Evolutionary conservation across 768 basidiomycete species (phyloP).

Genomic region (Hygrocybe coccinea): DNA sequence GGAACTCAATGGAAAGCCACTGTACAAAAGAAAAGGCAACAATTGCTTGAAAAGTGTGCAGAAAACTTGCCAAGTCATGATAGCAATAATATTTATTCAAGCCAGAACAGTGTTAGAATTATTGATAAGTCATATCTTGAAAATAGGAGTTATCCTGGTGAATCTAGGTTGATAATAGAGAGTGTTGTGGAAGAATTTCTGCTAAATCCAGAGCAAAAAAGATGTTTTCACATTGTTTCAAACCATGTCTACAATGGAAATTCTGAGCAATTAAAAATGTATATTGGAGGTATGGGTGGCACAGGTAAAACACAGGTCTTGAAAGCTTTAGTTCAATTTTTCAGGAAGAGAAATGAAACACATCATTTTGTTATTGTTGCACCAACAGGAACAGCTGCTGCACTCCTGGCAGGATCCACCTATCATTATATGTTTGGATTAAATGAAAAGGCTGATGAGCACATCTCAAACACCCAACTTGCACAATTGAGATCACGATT

Average conservation of each 20-base stretch:
- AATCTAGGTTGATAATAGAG: constrained; percentile 7
- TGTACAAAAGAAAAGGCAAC: constrained; percentile 7
- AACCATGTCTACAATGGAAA: constrained; percentile 17
- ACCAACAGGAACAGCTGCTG: constrained; percentile 26
- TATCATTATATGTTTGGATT: constrained; percentile 19
- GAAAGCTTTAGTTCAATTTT: constrained; percentile 21
- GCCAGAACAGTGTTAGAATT: constrained; percentile 14
- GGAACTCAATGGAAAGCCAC: constrained; percentile 10
- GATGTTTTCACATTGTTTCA: constrained; percentile 29
- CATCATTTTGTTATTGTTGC: constrained; percentile 24
- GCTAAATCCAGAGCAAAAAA: constrained; percentile 21
- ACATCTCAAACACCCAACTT: background rate
- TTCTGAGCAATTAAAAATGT: constrained; percentile 28
- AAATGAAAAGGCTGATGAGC: background rate
- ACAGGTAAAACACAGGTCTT: constrained; percentile 33
- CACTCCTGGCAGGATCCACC: constrained; percentile 21
- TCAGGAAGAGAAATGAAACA: constrained; percentile 21
- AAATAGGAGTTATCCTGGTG: constrained; percentile 1
- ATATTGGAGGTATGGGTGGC: constrained; percentile 33
- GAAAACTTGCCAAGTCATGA: background rate
- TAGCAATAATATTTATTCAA: background rate
- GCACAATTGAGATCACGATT: constrained; percentile 7
- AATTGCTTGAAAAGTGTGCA: constrained; percentile 5
- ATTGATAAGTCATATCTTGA: constrained; percentile 20
- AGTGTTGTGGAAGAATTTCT: constrained; percentile 13